Evolutionary conservation across 164 flowering plant species (phyloP), one percentile per base, ranked within the genome.

Genomic region (Brasenia schreberi): DNA sequence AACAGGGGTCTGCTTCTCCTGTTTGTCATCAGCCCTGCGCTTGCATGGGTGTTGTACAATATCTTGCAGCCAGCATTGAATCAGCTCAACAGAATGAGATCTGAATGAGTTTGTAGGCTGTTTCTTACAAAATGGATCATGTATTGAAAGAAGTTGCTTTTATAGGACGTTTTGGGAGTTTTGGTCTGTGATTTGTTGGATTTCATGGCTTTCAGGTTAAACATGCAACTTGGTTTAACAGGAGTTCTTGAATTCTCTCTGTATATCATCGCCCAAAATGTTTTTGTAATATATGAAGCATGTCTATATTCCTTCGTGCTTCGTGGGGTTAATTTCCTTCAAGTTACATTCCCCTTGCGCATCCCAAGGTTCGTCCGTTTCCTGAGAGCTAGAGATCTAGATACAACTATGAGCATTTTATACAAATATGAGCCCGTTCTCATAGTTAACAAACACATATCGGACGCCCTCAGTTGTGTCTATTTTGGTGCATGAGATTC

Each of bases 11-110:
- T 68, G 68, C 83, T 85, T 43, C 76, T 89, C 75, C 67, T 89
- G 69, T 67, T 87, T 58, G 92, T 87, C 7, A 75, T 89, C 4
- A 66, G 84, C 6, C 90, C 92, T 0, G 96, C 96, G 44, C 70
- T 89, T 62, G 65, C 68, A 7, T 89, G 96, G 96, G 96, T 87
- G 14, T 84, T 82, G 19, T 88, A 77, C 83, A 69, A 65, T 44
- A 87, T 90, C 59, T 75, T 90, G 44, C 96, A 90, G 64, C 97
- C 93, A 12, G 98, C 97, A 69, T 67, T 93, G 82, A 93, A 93
- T 76, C 98, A 93, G 79, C 64, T 93, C 77, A 85, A 93, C 81
- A 81, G 65, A 72, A 93, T 93, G 98, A 87, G 83, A 77, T 83
- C 90, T 49, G 43, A 77, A 58, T 81, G 66, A 77, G 7, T 14